Evolutionary conservation across 306 rosid genomes (phyloP).

Genomic region (Herpetospermum pedunculosum): DNA sequence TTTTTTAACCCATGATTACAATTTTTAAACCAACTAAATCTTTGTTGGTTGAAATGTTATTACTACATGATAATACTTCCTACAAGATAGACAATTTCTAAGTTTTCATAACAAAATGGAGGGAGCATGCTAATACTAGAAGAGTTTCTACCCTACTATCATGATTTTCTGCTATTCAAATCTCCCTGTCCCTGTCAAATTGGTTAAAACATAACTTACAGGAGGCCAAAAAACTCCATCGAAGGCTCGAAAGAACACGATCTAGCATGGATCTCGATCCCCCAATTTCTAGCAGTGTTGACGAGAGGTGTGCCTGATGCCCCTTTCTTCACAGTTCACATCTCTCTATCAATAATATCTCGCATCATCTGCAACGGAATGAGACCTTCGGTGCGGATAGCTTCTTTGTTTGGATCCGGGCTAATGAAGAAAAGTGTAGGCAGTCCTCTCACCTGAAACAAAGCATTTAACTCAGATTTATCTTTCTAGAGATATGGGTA

Average conservation of each 20-base stretch:
- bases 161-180: neutral
- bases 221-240: neutral
- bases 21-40: neutral
- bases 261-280: neutral
- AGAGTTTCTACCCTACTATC: neutral
- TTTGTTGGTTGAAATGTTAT: neutral
- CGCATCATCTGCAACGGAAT: conserved; percentile 93
- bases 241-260: neutral
- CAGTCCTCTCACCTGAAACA: conserved; percentile 67
- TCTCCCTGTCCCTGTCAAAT: neutral
- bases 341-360: conserved; percentile 61
- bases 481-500: neutral
- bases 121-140: neutral
- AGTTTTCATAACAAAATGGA: neutral
- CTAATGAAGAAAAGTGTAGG: conserved; percentile 74
- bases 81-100: neutral
- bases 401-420: conserved; percentile 75
- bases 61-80: neutral
- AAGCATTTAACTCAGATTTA: neutral
- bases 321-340: conserved; percentile 25
- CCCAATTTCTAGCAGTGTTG: neutral
- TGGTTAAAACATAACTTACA: neutral
- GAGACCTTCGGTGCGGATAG: conserved; percentile 84
- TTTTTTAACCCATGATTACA: neutral
- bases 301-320: neutral